Evolutionary conservation across 106 monocot genomes (phyloP), one percentile per base, ranked within the genome.

Genomic region (Platanthera guangdongensis): DNA sequence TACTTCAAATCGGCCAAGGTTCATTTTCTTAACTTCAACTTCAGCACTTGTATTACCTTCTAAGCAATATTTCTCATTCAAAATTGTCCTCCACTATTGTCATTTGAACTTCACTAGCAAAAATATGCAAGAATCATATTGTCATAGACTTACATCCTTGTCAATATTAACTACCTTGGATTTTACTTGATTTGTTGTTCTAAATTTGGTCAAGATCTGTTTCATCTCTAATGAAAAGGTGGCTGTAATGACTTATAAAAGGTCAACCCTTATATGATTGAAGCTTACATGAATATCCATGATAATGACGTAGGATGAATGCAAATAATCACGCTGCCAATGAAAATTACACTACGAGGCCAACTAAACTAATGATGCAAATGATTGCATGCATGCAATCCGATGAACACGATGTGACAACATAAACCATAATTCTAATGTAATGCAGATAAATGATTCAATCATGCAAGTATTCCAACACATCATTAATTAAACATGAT

Each of bases 1-100:
- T 91, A 81, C 81, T 97, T 77, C 93, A 94, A 82, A 91, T 83
- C 13, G 96, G 96, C 72, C 91, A 94, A 94, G 96, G 96, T 96
- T 78, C 25, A 39, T 60, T 49, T 76, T 76, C 0, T 51, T 16
- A 63, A 50, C 51, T 72, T 72, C 9, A 21, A 22, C 47, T 70
- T 70, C 45, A 47, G 46, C n/a, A 47, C 13, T 70, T 70, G 47
- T 16, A 70, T 16, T 48, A 47, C 16, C 47, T 70, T 13, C 8
- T 16, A 11, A 12, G 67, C 32, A 67, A 25, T 7, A 48, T 47
- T 11, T 70, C 32, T 48, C 48, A 70, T 46, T 70, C 25, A 70
- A 16, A 47, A 7, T 70, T 70, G 47, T 39, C 25, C 5, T 70
- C 9, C 32, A 9, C 16, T 10, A 2, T 65, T 32, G 30, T 32